phyloP scores from a whole-genome alignment of 495 filamentous ascomycete species.

The Corynascus novoguineensis region DNA sequence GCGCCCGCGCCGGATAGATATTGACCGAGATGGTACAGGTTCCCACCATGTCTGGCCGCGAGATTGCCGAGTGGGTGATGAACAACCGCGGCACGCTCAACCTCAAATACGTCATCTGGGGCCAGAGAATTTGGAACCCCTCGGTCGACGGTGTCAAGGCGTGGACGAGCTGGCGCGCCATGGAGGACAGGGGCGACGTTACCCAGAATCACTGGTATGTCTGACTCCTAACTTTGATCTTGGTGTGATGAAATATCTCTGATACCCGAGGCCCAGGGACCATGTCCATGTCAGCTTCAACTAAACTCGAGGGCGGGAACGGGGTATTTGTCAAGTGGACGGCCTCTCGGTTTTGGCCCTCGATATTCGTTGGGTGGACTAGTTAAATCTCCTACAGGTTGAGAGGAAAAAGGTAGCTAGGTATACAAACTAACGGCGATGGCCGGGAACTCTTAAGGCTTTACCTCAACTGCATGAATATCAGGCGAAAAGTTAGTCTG shows the following conservation, averaged over 20 bases:
- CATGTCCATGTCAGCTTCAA: slow-evolving; percentile 16
- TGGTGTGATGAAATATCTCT: not conserved
- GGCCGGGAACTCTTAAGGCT: too few relatives aligned
- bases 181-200: slow-evolving; percentile 37
- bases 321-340: too few relatives aligned
- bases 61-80: slow-evolving; percentile 46
- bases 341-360: too few relatives aligned
- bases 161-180: slow-evolving; percentile 37
- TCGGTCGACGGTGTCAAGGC: slow-evolving; percentile 27
- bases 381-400: too few relatives aligned
- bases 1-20: too few relatives aligned
- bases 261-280: not conserved
- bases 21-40: not conserved
- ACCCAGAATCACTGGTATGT: slow-evolving; percentile 40
- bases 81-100: slow-evolving; percentile 34
- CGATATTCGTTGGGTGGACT: too few relatives aligned
- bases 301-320: not conserved
- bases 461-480: too few relatives aligned
- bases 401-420: too few relatives aligned
- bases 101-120: slow-evolving; percentile 47
- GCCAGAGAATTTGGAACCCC: slow-evolving; percentile 43
- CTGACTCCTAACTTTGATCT: not conserved
- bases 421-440: too few relatives aligned
- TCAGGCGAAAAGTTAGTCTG: too few relatives aligned
- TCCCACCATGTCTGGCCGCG: slow-evolving; percentile 26